Percentiles rank a stretch among this genome's conserved stretches.
phyloP scores from a whole-genome alignment of 1,284 basidiomycete genomes.

The Austropuccinia psidii region DNA sequence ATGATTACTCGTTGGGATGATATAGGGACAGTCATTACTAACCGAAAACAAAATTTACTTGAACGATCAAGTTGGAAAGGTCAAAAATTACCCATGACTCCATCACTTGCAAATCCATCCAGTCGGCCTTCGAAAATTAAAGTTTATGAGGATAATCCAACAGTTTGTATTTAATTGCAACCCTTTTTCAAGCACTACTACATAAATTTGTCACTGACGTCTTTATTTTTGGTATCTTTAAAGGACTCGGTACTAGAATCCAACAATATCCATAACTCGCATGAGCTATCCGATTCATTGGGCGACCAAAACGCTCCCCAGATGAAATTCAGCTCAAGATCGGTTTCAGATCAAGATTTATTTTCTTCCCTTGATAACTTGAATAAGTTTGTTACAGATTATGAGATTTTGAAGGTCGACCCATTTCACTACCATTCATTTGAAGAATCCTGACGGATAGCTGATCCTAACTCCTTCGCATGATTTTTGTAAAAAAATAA shows the following conservation, averaged over 20 bases:
- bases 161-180: conserved; percentile 1
- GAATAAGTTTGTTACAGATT: too few species aligned
- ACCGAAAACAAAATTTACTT: conserved; percentile 8
- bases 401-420: too few species aligned
- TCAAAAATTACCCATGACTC: conserved; percentile 33
- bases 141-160: conserved; percentile 16
- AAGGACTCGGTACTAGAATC: neutral
- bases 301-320: neutral
- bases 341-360: too few species aligned
- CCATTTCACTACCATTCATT: too few species aligned
- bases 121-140: conserved; percentile 2
- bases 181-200: too few species aligned
- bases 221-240: neutral
- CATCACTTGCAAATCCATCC: neutral
- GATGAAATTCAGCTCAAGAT: neutral
- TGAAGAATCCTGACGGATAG: too few species aligned
- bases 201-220: neutral
- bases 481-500: too few species aligned
- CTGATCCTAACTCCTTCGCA: too few species aligned
- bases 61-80: conserved; percentile 20
- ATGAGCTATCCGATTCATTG: neutral
- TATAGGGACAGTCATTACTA: conserved; percentile 19
- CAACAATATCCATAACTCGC: neutral
- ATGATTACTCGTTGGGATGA: conserved; percentile 19
- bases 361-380: too few species aligned